Base-by-base conservation (phyloP, 2,329 filamentous ascomycete species). In the Pseudogymnoascus pannorum region DNA sequence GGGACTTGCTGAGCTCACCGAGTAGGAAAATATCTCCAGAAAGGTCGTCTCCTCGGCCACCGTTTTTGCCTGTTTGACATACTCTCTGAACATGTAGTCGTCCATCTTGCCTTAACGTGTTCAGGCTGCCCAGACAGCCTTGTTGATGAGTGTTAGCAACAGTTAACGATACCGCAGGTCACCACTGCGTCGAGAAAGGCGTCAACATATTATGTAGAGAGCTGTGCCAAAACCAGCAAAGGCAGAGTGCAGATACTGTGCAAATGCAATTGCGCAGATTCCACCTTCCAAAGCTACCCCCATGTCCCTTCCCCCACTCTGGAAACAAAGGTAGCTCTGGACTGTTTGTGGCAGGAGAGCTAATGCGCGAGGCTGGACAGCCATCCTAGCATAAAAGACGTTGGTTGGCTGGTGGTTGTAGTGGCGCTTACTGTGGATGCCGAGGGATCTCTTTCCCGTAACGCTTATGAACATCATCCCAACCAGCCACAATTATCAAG, bases 31-130 rank as follows among this genome's bases (percentile, higher is more conserved):
- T 51, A 72, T 70, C 66, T 72, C 71, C 8, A 72, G 61, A 60
- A 70, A 72, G 5, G 61, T 65, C 42, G 70, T 72, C 36, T 63
- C 58, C 42, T 72, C 71, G 0, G 42, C 12, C 3, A 72, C 69
- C 42, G 58, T 54, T 61, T 44, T 67, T 61, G 69, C 70, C 9
- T 64, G 54, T 6, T 64, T 64, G 42, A 73, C 71, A 61, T 71
- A 68, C 35, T 63, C 57, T 42, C 68, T 64, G 58, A 73, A 73
- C 67, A 73, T 68, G 64, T 73, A 73, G 65, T 72, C 69, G 61
- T 73, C 71, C 71, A 73, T 73, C 31, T 58, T 38, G 57, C 5
- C 16, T 33, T 20, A 9, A 9, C 11, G 48, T 8, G 26, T 18
- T 14, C 20, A 31, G 16, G 48, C 26, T 14, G 11, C n/a, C 5